These are phyloP conservation scores for Dipodascopsis tothii DNA, from an alignment of 805 yeast genomes.

Conservation along the genomic window DNA sequence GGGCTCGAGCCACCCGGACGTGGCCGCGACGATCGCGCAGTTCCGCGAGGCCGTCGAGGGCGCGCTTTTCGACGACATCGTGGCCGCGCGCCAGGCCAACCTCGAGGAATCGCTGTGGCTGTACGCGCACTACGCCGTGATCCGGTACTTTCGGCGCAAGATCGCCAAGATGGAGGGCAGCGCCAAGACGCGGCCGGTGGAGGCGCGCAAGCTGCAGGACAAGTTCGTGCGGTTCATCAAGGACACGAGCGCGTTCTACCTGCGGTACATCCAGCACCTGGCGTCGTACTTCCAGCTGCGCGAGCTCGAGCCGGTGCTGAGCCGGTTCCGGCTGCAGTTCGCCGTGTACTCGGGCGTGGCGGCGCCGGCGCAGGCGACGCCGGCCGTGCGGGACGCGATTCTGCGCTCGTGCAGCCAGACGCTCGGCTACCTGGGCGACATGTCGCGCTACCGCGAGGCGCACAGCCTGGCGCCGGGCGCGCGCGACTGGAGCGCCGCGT, in stretches of 20 bases:
- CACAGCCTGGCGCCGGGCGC: slow-evolving; percentile 8
- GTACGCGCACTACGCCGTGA: slow-evolving; percentile 10
- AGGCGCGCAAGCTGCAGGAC: slow-evolving; percentile 17
- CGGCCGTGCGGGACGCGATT: slow-evolving; percentile 1
- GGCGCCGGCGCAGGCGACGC: not conserved
- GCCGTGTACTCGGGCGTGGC: not conserved
- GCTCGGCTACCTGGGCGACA: slow-evolving; percentile 22
- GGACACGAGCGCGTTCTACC: slow-evolving; percentile 11
- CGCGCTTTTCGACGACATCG: slow-evolving; percentile 6
- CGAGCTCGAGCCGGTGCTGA: slow-evolving; percentile 12
- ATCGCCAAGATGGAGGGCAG: slow-evolving; percentile 11
- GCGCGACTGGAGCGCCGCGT: slow-evolving; percentile 19
- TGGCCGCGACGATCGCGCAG: not conserved
- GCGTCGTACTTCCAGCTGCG: slow-evolving; percentile 7
- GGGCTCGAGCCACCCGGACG: not conserved
- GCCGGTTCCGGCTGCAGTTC: slow-evolving; percentile 7
- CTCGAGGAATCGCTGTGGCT: slow-evolving; percentile 16
- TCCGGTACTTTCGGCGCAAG: slow-evolving; percentile 10
- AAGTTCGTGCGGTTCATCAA: slow-evolving; percentile 15
- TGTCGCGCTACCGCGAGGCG: slow-evolving; percentile 23
- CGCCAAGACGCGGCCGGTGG: slow-evolving; percentile 8
- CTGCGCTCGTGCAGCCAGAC: slow-evolving; percentile 16
- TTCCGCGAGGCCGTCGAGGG: slow-evolving; percentile 6
- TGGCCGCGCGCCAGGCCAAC: slow-evolving; percentile 6
- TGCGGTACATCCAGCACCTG: slow-evolving; percentile 9